These are phyloP conservation scores for Leucosporidium creatinivorum DNA, from an alignment of 768 basidiomycete genomes.

Conservation along the genomic window DNA sequence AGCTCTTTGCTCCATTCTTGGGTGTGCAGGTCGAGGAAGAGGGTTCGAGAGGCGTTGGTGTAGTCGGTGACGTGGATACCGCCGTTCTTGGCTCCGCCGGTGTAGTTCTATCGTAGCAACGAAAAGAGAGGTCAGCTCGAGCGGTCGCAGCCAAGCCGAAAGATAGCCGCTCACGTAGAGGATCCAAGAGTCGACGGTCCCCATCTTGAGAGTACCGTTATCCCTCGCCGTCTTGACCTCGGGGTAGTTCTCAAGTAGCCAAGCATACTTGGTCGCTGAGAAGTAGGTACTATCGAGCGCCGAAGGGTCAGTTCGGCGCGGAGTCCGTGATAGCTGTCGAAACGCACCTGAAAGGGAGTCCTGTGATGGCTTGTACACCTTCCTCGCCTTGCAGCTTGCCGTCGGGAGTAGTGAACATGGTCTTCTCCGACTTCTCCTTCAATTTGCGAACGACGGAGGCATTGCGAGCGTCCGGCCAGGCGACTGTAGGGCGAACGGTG, in stretches of 20 bases:
- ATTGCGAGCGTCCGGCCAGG: conserved; percentile 94
- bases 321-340: neutral
- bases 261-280: conserved; percentile 80
- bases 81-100: conserved; percentile 58
- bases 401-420: conserved; percentile 24
- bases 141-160: neutral
- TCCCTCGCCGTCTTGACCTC: conserved; percentile 72
- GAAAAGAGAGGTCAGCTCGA: neutral
- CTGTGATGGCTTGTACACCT: conserved; percentile 52
- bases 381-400: conserved; percentile 47
- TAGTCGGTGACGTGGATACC: conserved; percentile 81
- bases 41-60: conserved; percentile 92
- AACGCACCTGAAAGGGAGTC: conserved; percentile 35
- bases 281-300: conserved; percentile 63
- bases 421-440: conserved; percentile 62
- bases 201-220: conserved; percentile 73
- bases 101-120: conserved; percentile 55
- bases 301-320: no score
- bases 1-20: conserved; percentile 77
- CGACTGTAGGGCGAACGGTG: conserved; percentile 47
- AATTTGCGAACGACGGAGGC: conserved; percentile 75
- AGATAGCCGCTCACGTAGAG: conserved; percentile 56
- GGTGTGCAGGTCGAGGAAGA: conserved; percentile 74
- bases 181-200: conserved; percentile 96
- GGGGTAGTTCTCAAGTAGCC: conserved; percentile 86